phyloP scores from a whole-genome alignment of 495 filamentous ascomycete genomes.

The Xylaria venustula region DNA sequence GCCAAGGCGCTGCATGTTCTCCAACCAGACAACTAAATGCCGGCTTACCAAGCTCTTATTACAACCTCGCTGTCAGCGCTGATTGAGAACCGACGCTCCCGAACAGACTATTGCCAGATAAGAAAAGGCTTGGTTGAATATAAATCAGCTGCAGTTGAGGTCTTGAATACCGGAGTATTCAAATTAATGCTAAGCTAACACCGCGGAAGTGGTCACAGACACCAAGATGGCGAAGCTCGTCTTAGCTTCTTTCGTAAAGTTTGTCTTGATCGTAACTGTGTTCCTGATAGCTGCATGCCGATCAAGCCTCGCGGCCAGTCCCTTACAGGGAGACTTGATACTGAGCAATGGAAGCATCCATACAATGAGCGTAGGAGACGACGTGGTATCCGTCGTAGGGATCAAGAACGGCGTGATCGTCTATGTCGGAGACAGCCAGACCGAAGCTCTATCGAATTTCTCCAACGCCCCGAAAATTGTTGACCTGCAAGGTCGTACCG shows the following conservation, averaged over 20 bases:
- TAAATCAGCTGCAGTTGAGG: not conserved
- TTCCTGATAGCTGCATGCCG: not conserved
- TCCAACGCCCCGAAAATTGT: not conserved
- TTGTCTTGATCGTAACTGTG: not conserved
- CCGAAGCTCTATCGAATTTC: slow-evolving; percentile 8
- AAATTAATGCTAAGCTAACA: too few relatives aligned
- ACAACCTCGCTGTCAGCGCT: too few relatives aligned
- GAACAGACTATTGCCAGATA: too few relatives aligned
- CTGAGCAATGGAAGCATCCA: slow-evolving; percentile 25
- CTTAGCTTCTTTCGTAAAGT: not conserved
- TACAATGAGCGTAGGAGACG: slow-evolving; percentile 19
- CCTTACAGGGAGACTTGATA: slow-evolving; percentile 11
- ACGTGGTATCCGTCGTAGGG: slow-evolving; percentile 19
- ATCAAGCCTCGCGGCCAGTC: not conserved
- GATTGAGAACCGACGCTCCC: too few relatives aligned
- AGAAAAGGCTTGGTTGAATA: too few relatives aligned
- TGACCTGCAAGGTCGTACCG: slow-evolving; percentile 18
- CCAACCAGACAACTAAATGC: too few relatives aligned
- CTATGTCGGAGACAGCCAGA: slow-evolving; percentile 24
- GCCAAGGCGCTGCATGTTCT: too few relatives aligned
- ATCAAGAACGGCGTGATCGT: slow-evolving; percentile 22
- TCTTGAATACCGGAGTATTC: too few relatives aligned
- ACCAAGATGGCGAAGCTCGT: not conserved
- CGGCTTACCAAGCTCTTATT: too few relatives aligned
- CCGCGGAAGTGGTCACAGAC: too few relatives aligned